Base-by-base conservation (phyloP, 257 asterid species). In the Solanum corneliomulleri region DNA sequence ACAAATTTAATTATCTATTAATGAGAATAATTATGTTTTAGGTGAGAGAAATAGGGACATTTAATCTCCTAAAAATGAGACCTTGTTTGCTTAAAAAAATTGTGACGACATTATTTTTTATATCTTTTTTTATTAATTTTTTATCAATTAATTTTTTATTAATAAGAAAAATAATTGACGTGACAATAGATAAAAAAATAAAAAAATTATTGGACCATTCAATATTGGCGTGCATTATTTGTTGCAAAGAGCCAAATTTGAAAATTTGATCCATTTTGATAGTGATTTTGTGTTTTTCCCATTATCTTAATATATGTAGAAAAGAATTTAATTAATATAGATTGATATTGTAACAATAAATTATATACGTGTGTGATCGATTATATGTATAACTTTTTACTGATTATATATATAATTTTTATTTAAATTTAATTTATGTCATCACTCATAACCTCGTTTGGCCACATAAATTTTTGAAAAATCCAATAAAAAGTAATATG, bases 241-340 rank as follows among this genome's bases (percentile, higher is more conserved):
- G 42, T 27, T 16, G 85, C 68, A 29, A 80, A 45, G 27, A 25
- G 44, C 85, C 85, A 80, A n/a, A 14, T 44, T 44, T 15, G 37
- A 77, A 77, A 77, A 37, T 8, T 44, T 25, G 41, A 25, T 77
- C 15, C 84, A 77, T 25, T 77, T 77, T 7, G 84, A 44, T 78
- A 25, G 66, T 78, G 64, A 45, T 25, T 45, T 78, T 78, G 9
- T 78, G 25, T 44, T 78, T 76, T 78, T 4, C 64, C 41, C 58
- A 45, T 7, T 5, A 78, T 75, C 83, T 39, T 44, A 42, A 27
- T 45, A 15, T 15, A 35, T 72, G 7, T 18, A 15, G 14, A 72
- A 35, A 72, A 9, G 9, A 72, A 5, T 71, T 71, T 33, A 35
- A 35, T 18, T 70, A 15, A 70, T 15, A 31, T 8, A 70, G 20